Evolutionary conservation across 2,329 filamentous ascomycete species (phyloP), one percentile per base, ranked within the genome.

Genomic region (Diaporthe citri): DNA sequence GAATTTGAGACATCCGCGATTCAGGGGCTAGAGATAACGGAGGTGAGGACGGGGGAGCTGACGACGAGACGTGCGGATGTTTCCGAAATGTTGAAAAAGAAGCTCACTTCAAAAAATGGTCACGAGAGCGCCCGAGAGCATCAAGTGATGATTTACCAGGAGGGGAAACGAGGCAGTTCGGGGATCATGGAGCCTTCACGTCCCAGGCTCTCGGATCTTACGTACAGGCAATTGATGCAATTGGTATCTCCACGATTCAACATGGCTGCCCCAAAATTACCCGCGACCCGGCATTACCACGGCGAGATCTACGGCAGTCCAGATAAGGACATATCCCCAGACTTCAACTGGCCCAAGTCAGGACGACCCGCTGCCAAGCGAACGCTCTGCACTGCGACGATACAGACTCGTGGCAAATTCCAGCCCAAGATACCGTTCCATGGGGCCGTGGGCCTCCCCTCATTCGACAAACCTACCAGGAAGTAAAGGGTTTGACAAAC

Each of bases 271-370:
- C 66, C 73, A 74, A 57, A 71, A 22, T 71, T 71, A 59, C 66
- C 73, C 73, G 59, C 15, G 73, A 56, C 52, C 73, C 39, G 46
- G 46, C 39, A 59, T 52, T 43, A 71, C 69, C 25, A 36, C 46
- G 69, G 73, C 73, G 73, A 71, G 66, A 62, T 51, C 70, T 39
- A 28, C 28, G n/a, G n/a, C 46, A 31, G 31, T 34, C 67, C 66
- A 74, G 73, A 74, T 74, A 72, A 74, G 66, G 48, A 56, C 36
- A 55, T 52, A 41, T 46, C 39, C 71, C 60, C 46, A 73, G 60
- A 67, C 46, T 66, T 56, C 66, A 25, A 60, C 43, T 31, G 22
- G 73, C 56, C 60, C 66, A 74, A 43, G 17, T 59, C 36, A 72
- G 51, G 48, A n/a, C n/a, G 59, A 64, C 43, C 59, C 69, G 43